Conservation (phyloP, 2,329 filamentous ascomycete genomes). For the Calonectria naviculata region DNA sequence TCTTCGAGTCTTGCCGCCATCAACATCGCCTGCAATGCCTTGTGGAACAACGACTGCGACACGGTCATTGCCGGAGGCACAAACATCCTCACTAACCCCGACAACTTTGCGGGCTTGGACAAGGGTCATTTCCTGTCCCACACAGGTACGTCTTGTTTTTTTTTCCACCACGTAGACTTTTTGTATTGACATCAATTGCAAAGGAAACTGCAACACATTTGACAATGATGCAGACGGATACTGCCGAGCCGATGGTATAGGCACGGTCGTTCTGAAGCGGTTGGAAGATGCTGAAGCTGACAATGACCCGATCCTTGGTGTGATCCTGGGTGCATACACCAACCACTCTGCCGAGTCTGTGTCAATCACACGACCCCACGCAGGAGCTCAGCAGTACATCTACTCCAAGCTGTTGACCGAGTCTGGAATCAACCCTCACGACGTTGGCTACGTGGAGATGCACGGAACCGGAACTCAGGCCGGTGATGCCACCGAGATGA, state of each 20-base stretch:
- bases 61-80: constrained; percentile 84
- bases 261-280: constrained; percentile 59
- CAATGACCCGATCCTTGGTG: constrained; percentile 73
- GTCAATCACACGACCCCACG: constrained; percentile 78
- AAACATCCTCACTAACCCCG: constrained; percentile 73
- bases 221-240: constrained; percentile 72
- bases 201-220: constrained; percentile 51
- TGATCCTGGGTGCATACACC: constrained; percentile 70
- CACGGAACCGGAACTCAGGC: constrained; percentile 92
- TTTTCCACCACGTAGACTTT: background rate
- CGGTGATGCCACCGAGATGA: constrained; percentile 86
- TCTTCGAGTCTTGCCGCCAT: constrained; percentile 79
- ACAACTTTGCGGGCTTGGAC: constrained; percentile 72
- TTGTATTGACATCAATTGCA: background rate
- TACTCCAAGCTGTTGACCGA: constrained; percentile 75
- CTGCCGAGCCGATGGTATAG: constrained; percentile 61
- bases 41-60: constrained; percentile 78
- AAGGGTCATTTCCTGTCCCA: constrained; percentile 71
- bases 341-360: constrained; percentile 78
- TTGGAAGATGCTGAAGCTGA: constrained; percentile 59
- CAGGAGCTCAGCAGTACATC: constrained; percentile 68
- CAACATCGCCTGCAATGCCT: constrained; percentile 74
- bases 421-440: constrained; percentile 78
- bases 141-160: constrained; percentile 22
- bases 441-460: constrained; percentile 89